phyloP scores from a whole-genome alignment of 2,329 filamentous ascomycete genomes.

The Colletotrichum gigasporum region DNA sequence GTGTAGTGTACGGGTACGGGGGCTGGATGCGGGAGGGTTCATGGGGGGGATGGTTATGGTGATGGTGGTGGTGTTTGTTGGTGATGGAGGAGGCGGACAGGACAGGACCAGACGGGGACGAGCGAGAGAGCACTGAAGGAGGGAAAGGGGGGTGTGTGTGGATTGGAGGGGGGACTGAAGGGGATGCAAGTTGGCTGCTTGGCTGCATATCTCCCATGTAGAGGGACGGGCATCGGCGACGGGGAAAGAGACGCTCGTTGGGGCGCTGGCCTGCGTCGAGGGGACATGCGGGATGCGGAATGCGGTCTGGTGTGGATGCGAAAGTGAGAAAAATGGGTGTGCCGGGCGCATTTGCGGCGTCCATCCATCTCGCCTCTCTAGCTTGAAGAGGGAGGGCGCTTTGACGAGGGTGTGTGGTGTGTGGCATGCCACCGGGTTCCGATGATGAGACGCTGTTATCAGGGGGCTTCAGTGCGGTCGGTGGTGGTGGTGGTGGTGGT shows the following conservation, averaged over 20 bases:
- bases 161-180: not conserved
- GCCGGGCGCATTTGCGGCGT: not conserved
- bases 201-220: no score
- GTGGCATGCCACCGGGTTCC: constrained; percentile 10
- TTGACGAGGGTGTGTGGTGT: not conserved
- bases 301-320: constrained; percentile 27
- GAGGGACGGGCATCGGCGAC: no score
- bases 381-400: no score
- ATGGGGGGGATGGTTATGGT: not conserved
- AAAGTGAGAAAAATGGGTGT: constrained; percentile 20
- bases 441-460: constrained; percentile 32
- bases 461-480: not conserved
- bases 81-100: not conserved
- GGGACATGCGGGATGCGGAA: constrained; percentile 30
- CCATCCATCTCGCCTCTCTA: no score
- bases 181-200: no score
- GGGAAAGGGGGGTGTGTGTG: not conserved
- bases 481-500: no score
- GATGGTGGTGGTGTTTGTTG: constrained; percentile 15
- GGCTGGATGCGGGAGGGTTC: constrained; percentile 2
- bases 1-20: not conserved
- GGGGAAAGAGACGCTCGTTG: no score
- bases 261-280: not conserved
- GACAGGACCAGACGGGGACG: no score
- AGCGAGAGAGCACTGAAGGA: no score